Evolutionary conservation across 495 filamentous ascomycete species (phyloP).

Genomic region (Chaetomium fimeti): DNA sequence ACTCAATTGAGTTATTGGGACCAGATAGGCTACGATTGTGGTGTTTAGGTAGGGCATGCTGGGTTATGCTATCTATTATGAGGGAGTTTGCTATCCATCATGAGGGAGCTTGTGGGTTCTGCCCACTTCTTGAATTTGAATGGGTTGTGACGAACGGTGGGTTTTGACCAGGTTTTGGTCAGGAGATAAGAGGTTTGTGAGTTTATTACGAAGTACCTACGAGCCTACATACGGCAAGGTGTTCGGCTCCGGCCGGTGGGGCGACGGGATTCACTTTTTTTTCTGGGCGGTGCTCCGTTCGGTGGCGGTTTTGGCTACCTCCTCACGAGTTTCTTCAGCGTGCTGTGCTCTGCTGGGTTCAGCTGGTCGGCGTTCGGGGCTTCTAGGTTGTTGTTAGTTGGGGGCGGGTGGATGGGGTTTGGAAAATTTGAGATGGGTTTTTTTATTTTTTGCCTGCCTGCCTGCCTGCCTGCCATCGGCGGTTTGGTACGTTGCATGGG

Average conservation of each 20-base stretch:
- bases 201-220: too few relatives aligned
- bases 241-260: slow-evolving; percentile 12
- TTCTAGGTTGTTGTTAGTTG: neutral
- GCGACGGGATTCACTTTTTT: neutral
- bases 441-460: neutral
- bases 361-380: neutral
- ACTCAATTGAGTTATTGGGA: too few relatives aligned
- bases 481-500: neutral
- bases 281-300: neutral
- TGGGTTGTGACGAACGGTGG: neutral
- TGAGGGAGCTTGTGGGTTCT: too few relatives aligned
- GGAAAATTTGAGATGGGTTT: neutral
- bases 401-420: neutral
- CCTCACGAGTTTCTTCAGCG: neutral
- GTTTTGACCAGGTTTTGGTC: neutral
- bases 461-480: too few relatives aligned
- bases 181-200: neutral
- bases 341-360: neutral
- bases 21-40: too few relatives aligned
- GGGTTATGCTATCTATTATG: too few relatives aligned
- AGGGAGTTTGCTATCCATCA: too few relatives aligned
- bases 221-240: too few relatives aligned
- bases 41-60: too few relatives aligned
- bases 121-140: too few relatives aligned
- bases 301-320: neutral